Conservation (phyloP, 768 basidiomycete species). For the Hericium alpestre region DNA sequence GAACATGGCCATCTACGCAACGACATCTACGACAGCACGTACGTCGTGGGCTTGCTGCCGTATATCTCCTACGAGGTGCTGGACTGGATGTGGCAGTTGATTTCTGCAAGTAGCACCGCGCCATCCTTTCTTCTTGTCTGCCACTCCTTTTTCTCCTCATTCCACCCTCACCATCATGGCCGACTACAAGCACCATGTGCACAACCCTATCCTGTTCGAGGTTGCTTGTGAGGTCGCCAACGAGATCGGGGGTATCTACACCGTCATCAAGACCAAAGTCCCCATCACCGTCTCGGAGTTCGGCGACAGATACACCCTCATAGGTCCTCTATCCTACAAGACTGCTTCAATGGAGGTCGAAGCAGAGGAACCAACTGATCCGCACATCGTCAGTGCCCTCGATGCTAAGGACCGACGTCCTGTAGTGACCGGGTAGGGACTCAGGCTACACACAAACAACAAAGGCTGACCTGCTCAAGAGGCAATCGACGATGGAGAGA, state of each 20-base stretch:
- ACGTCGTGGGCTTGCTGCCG: too few species aligned
- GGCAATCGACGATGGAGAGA: too few species aligned
- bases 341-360: slow-evolving; percentile 99
- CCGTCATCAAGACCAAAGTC: slow-evolving; percentile 98
- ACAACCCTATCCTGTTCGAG: slow-evolving; percentile 79
- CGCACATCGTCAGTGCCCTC: slow-evolving; percentile 63
- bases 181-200: slow-evolving; percentile 56
- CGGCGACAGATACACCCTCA: slow-evolving; percentile 89
- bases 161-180: slow-evolving; percentile 17
- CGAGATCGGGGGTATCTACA: slow-evolving; percentile 99
- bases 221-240: slow-evolving; percentile 98
- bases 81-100: neutral
- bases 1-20: too few species aligned
- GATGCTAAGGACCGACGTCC: too few species aligned
- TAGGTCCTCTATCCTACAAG: slow-evolving; percentile 98
- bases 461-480: too few species aligned
- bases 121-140: neutral
- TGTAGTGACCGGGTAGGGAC: too few species aligned
- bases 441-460: too few species aligned
- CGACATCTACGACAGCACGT: too few species aligned
- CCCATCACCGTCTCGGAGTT: slow-evolving; percentile 96
- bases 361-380: slow-evolving; percentile 77
- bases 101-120: neutral
- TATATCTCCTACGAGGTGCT: neutral
- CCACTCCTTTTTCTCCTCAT: neutral